Evolutionary conservation across 169 alveolate genomes (phyloP), one percentile per base, ranked within the genome.

Genomic region (Plasmodium sp.): DNA sequence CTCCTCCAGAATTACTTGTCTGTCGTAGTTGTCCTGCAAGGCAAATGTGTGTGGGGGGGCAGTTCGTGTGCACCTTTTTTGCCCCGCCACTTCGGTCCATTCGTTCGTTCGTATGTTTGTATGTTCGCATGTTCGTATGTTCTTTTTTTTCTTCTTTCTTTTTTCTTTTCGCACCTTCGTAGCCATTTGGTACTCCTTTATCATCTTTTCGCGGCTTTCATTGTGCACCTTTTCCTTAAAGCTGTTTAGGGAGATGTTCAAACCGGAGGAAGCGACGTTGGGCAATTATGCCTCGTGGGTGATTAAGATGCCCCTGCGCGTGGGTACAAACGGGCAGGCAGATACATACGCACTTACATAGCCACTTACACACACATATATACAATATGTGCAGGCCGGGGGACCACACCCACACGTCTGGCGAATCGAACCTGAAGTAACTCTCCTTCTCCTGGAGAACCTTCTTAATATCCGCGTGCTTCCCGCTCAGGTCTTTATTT

Each of bases 1-100:
- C 41, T 86, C 93, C 71, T 86, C 86, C 51, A 86, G 81, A 86
- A 86, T 71, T 18, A 77, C 45, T 86, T 86, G 93, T 79, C 93
- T 86, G 48, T 86, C 93, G 45, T 43, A 71, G 72, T 86, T 86
- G 48, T 86, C 93, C 93, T 86, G 34, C 62, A 45, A n/a, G 27
- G 18, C 36, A 18, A 43, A 34, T 51, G 16, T 34, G 48, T 48
- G 56, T 75, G 48, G 1, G 33, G 41, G 43, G 71, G 16, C 22
- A 51, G 27, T 83, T 83, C 43, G 22, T 48, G 27, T 84, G 18
- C 5, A 18, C 62, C 62, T 51, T 51, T 48, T 36, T 48, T 18
- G 41, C 54, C 43, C 67, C n/a, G 12, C 77, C 77, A 81, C 1
- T 75, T 86, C 7, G 39, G 6, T 2, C n/a, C n/a, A 67, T 27